Percentiles rank a stretch among this genome's conserved stretches.
Evolutionary conservation across 139 green algal genomes (phyloP).

Genomic region (Chlamydomonas incerta): DNA sequence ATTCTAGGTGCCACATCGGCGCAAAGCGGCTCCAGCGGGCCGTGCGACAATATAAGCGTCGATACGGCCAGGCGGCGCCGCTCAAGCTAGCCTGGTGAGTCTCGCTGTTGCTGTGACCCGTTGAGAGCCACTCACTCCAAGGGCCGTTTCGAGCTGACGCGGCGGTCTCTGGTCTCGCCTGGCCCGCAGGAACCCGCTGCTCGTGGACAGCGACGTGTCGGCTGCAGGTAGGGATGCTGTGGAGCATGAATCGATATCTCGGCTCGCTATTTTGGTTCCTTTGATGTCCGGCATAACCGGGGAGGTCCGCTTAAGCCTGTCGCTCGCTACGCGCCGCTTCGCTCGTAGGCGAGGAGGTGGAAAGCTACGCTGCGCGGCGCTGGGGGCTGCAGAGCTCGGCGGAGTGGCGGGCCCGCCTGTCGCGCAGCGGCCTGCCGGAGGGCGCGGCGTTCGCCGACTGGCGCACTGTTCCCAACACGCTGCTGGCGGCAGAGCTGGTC

Average conservation of each 20-base stretch:
- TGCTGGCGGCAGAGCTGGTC: constrained; percentile 15
- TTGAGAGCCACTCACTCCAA: neutral
- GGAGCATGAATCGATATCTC: too few species aligned
- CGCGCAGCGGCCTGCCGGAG: constrained; percentile 15
- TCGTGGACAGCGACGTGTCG: constrained; percentile 8
- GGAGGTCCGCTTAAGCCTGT: neutral
- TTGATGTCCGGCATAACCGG: neutral
- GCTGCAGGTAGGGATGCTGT: neutral
- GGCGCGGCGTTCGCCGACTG: constrained; percentile 13
- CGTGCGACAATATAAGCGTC: constrained; percentile 21
- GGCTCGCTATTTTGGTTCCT: too few species aligned
- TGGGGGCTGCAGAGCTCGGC: neutral
- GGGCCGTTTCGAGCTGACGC: too few species aligned
- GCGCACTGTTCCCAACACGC: neutral
- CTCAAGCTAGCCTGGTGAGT: constrained; percentile 14
- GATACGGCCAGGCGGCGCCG: constrained; percentile 4
- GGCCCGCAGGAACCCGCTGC: constrained; percentile 18
- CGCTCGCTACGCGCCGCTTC: neutral
- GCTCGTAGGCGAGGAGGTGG: constrained; percentile 11
- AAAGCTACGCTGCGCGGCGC: neutral
- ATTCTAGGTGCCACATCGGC: constrained; percentile 25
- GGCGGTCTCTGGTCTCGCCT: too few species aligned
- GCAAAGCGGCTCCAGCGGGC: constrained; percentile 1
- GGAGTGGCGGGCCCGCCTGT: neutral
- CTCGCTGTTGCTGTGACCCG: neutral